These are phyloP conservation scores for Arxiozyma bovina DNA, from an alignment of 1,139 yeast species.

Conservation along the genomic window DNA sequence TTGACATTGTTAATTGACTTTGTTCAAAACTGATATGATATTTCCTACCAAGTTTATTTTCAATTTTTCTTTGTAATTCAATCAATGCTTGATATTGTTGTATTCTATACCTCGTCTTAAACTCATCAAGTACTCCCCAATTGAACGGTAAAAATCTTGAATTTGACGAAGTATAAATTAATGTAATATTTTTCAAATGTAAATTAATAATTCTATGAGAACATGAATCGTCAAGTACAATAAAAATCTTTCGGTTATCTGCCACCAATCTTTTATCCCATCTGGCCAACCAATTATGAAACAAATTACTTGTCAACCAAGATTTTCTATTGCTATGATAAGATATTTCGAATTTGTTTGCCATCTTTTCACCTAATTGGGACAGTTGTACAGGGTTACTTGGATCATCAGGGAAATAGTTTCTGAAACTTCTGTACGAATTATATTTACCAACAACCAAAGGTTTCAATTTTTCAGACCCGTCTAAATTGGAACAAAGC, in stretches of 20 bases:
- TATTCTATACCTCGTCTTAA: constrained; percentile 48
- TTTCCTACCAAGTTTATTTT: constrained; percentile 15
- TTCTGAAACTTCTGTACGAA: constrained; percentile 41
- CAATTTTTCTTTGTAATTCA: constrained; percentile 30
- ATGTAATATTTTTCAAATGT: constrained; percentile 44
- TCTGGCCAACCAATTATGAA: constrained; percentile 52
- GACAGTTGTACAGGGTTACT: constrained; percentile 22
- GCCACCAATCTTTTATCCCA: constrained; percentile 47
- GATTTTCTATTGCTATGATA: constrained; percentile 55
- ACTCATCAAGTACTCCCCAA: constrained; percentile 58
- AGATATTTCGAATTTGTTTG: constrained; percentile 43
- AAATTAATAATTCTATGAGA: constrained; percentile 54
- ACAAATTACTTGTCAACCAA: constrained; percentile 59
- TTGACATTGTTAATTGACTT: constrained; percentile 41
- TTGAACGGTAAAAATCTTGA: constrained; percentile 50
- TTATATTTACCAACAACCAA: constrained; percentile 54
- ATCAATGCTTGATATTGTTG: constrained; percentile 50
- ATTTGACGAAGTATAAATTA: constrained; percentile 35
- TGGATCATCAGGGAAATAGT: constrained; percentile 32
- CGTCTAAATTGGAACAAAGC: constrained; percentile 56
- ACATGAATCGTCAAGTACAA: constrained; percentile 53
- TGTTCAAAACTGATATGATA: constrained; percentile 30
- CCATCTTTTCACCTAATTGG: constrained; percentile 35
- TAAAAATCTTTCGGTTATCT: constrained; percentile 43
- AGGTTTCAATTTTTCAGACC: constrained; percentile 54